Base-by-base conservation (phyloP, 106 monocot genomes). In the Agapanthus africanus region DNA sequence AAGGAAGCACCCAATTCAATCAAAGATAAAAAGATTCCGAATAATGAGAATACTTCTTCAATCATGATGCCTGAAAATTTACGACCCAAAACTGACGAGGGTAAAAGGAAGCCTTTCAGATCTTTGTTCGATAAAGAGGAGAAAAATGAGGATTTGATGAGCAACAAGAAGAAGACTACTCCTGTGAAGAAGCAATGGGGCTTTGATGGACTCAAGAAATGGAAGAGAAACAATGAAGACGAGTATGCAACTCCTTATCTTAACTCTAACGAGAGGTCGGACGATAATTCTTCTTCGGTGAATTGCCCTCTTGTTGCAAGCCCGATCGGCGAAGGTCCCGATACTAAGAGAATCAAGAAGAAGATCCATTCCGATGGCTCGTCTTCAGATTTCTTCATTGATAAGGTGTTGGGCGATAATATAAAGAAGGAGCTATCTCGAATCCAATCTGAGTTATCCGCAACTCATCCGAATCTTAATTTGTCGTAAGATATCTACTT, bases 381-480 rank as follows among this genome's bases (percentile, higher is more conserved):
- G 13, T 57, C 73, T 77, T 80, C 85, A 6, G 84, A 87, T 54
- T 82, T 87, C 67, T 79, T 80, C 75, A 79, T 75, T 34, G 85
- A 93, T 65, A 85, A 93, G 92, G 92, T 40, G 4, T 56, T 81
- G 35, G 90, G 78, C 3, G 86, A 90, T 13, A 91, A 81, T 65
- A 91, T 84, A 68, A 91, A 87, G 79, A 87, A 82, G 77, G 91
- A 91, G 75, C 86, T 93, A 11, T 65, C 79, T 59, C 63, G 68
- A 25, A 75, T 75, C 27, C 26, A 54, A 27, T 42, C 75, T 10
- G 75, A 75, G 60, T 33, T 59, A 40, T 68, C 68, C 23, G 40
- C 59, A 26, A 68, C 67, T 10, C 54, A 60, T 57, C 60, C 56
- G 18, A 75, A 68, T 8, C n/a, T 75, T 15, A 41, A 68, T 36